Base-by-base conservation (phyloP, 2,329 filamentous ascomycete species). In the Podosphaera aphanis region DNA sequence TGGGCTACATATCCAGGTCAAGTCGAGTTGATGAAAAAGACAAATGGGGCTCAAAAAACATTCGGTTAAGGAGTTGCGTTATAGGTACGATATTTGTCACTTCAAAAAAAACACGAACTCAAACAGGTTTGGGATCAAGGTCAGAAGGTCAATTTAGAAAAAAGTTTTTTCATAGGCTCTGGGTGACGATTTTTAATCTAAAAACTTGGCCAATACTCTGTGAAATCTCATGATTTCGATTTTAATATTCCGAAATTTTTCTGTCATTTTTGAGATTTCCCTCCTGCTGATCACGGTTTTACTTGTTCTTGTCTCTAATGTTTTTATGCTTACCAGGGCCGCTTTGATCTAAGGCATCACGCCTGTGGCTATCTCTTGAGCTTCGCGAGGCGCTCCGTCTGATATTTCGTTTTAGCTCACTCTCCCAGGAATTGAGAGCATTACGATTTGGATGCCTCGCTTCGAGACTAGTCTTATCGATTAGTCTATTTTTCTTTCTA, bases 401-500 rank as follows among this genome's bases (percentile, higher is more conserved):
- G 15, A 53, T 49, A 27, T 49, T 47, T 8, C 48, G 40, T 5
- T 48, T 43, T 19, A 55, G 29, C 35, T 55, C 49, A 5, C 51
- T 43, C 38, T 54, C 48, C 4, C 55, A 49, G 35, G 49, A 48
- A 20, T 49, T 50, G 18, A 59, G 29, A 1, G 52, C 53, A 19
- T 51, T 51, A 38, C 54, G 51, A 48, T 59, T 58, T 0, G 56
- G 53, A 50, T 59, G 56, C 38, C 52, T 55, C 10, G 55, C 54
- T 49, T 59, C 57, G 7, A 57, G 48, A 45, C 51, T 55, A 33
- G 47, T 43, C 48, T 63, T 59, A 51, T 74, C 71, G 42, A 75
- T 66, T 43, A 78, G 61, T 40, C 63, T 64, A 53, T 78, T 78
- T 55, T 67, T 70, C 52, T 62, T 68, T 49, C 73, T 65, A 49